These are phyloP conservation scores for Sarocladium kiliense DNA, from an alignment of 2,329 filamentous ascomycete genomes.

Conservation along the genomic window DNA sequence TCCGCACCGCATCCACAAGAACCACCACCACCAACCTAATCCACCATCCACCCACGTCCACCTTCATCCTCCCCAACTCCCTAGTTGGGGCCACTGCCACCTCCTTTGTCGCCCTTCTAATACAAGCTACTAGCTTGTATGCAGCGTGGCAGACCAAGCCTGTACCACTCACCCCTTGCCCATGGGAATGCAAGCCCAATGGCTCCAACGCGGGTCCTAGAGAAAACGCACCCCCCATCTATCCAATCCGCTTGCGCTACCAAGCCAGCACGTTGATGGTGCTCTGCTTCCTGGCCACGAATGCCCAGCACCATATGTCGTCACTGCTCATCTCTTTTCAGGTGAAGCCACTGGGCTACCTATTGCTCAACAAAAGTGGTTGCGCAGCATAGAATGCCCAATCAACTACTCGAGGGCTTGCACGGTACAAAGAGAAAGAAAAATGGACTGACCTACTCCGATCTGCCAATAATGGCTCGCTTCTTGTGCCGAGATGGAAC, in stretches of 20 bases:
- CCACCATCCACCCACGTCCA: neutral
- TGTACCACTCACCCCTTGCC: too few species aligned
- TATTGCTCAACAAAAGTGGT: too few species aligned
- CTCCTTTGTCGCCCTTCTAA: neutral
- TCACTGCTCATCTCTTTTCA: neutral
- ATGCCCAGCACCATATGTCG: neutral
- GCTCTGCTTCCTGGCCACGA: neutral
- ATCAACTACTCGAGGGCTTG: too few species aligned
- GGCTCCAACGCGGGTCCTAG: too few species aligned
- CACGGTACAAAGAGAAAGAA: neutral
- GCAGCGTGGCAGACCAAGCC: too few species aligned
- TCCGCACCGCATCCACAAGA: neutral
- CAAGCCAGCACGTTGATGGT: neutral
- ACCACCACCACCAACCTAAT: slow-evolving; percentile 1
- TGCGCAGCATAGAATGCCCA: too few species aligned
- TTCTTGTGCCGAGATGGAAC: neutral
- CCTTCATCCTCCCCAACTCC: neutral
- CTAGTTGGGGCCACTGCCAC: neutral
- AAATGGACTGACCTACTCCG: neutral
- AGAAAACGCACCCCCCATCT: too few species aligned
- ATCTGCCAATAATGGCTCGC: neutral
- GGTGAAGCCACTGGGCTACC: neutral
- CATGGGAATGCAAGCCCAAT: neutral
- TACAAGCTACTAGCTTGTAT: too few species aligned
- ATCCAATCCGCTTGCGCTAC: neutral